Conservation (phyloP, 345 rosid genomes). For the Lepidium didymum region DNA sequence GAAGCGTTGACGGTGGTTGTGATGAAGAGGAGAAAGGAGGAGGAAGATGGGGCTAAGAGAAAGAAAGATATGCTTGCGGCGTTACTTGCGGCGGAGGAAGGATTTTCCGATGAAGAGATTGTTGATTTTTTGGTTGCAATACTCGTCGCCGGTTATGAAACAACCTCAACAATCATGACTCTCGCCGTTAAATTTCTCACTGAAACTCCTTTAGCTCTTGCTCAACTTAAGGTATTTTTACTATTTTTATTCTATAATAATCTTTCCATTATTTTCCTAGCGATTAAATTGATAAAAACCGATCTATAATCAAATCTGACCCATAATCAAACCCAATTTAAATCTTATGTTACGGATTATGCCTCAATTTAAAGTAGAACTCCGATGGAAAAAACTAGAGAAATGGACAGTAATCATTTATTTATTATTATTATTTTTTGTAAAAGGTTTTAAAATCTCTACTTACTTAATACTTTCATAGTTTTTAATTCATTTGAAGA, state of each 20-base stretch:
- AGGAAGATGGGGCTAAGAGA: conserved; percentile 29
- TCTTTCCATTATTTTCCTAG: neutral
- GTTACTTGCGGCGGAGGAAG: conserved; percentile 54
- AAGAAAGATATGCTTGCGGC: conserved; percentile 82
- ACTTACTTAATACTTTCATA: too few species aligned
- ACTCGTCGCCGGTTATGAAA: conserved; percentile 96
- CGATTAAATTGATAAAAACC: too few species aligned
- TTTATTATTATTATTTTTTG: too few species aligned
- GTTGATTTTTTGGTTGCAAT: conserved; percentile 86
- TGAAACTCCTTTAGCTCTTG: conserved; percentile 83
- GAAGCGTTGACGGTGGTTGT: conserved; percentile 82
- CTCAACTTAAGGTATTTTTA: conserved; percentile 63
- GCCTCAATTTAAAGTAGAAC: too few species aligned
- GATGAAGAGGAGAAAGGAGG: conserved; percentile 52
- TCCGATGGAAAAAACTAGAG: too few species aligned
- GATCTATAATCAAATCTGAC: too few species aligned
- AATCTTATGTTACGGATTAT: too few species aligned
- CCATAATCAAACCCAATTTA: too few species aligned
- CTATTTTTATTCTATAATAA: neutral
- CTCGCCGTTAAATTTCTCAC: conserved; percentile 95
- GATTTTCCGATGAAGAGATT: conserved; percentile 75
- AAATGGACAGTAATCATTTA: too few species aligned
- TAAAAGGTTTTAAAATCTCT: too few species aligned
- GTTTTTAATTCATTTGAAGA: too few species aligned
- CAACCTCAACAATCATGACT: conserved; percentile 92